These are phyloP conservation scores for Ustilago nuda DNA, from an alignment of 1,284 basidiomycete genomes.

Conservation along the genomic window DNA sequence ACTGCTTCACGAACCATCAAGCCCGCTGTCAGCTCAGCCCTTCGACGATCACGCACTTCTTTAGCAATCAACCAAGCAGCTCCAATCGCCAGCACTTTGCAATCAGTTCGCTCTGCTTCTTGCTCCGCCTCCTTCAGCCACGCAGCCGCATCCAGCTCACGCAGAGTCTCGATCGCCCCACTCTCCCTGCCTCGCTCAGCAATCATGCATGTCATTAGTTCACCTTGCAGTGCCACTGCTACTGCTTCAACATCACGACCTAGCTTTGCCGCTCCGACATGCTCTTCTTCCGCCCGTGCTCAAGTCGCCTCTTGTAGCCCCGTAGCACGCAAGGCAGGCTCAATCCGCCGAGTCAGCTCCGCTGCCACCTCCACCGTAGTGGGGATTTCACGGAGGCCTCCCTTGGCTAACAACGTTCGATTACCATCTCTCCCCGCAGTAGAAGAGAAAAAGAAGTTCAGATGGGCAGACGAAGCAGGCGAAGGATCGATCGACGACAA, in stretches of 20 bases:
- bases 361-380: constrained; percentile 6
- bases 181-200: constrained; percentile 16
- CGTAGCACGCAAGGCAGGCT: constrained; percentile 19
- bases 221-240: constrained; percentile 7
- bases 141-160: constrained; percentile 4
- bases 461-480: constrained; percentile 89
- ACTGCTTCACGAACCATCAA: constrained; percentile 9
- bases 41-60: constrained; percentile 24
- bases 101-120: constrained; percentile 12
- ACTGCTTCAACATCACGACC: constrained; percentile 15
- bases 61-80: constrained; percentile 12
- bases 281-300: constrained; percentile 35
- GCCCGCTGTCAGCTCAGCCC: constrained; percentile 14
- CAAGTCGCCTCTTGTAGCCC: constrained; percentile 17
- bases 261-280: constrained; percentile 41
- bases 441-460: constrained; percentile 78
- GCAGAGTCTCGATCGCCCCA: constrained; percentile 13
- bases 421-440: constrained; percentile 8
- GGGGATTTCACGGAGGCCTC: constrained; percentile 13
- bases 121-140: constrained; percentile 11
- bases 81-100: neutral
- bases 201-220: constrained; percentile 32
- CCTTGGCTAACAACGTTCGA: constrained; percentile 6
- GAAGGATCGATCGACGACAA: constrained; percentile 83
- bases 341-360: constrained; percentile 13